phyloP scores from a whole-genome alignment of 1,284 basidiomycete species.

The Cutaneotrichosporon mucoides region DNA sequence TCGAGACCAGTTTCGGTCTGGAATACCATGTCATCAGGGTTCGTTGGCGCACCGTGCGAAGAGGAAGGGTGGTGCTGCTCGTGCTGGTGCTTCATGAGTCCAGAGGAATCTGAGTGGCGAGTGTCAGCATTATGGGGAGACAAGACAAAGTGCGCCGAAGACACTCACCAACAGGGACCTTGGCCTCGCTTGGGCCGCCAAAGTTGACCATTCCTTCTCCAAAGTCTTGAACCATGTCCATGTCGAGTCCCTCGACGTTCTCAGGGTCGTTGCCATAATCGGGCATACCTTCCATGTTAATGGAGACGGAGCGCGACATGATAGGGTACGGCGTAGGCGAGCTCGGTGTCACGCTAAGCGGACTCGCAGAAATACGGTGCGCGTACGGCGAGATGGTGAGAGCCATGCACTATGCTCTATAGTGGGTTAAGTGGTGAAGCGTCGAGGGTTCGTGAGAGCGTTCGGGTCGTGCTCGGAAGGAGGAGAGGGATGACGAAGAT shows the following conservation, averaged over 20 bases:
- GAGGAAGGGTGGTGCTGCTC: slow-evolving; percentile 6
- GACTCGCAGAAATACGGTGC: slow-evolving; percentile 15
- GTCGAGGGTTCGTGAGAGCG: background rate
- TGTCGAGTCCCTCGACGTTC: slow-evolving; percentile 24
- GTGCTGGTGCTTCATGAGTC: background rate
- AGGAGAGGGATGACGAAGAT: background rate
- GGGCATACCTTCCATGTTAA: slow-evolving; percentile 22
- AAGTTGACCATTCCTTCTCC: slow-evolving; percentile 45
- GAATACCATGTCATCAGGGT: slow-evolving; percentile 38
- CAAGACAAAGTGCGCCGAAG: background rate
- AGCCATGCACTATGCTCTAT: slow-evolving; percentile 15
- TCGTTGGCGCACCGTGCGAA: background rate
- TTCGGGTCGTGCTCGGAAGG: background rate
- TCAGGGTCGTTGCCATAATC: slow-evolving; percentile 10
- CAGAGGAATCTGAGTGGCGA: slow-evolving; percentile 6
- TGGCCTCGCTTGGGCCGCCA: slow-evolving; percentile 18
- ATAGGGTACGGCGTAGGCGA: slow-evolving; percentile 11
- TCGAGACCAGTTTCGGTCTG: slow-evolving; percentile 42
- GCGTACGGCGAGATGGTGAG: slow-evolving; percentile 20
- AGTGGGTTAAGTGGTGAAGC: slow-evolving; percentile 1
- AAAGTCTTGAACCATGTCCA: slow-evolving; percentile 45
- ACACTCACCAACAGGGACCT: slow-evolving; percentile 14
- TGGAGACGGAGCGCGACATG: slow-evolving; percentile 19
- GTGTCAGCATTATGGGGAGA: background rate
- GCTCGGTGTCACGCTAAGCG: slow-evolving; percentile 15